phyloP scores from a whole-genome alignment of 2,329 filamentous ascomycete genomes.

The Venturia nashicola region DNA sequence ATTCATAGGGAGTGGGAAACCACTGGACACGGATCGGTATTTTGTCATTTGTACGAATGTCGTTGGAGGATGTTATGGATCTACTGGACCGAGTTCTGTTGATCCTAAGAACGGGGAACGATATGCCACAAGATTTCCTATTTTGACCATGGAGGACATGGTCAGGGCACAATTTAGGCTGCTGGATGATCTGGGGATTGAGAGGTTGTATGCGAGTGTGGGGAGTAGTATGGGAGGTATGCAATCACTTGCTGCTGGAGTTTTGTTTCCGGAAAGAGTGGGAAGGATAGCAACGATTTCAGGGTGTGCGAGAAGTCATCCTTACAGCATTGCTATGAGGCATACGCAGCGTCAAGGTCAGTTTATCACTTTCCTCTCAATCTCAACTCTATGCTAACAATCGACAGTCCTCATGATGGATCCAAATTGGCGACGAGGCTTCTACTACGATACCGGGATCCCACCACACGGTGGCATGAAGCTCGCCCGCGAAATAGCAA shows the following conservation, averaged over 20 bases:
- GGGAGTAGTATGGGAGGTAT: slow-evolving; percentile 98
- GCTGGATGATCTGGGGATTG: slow-evolving; percentile 64
- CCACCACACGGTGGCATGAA: slow-evolving; percentile 97
- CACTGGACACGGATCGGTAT: slow-evolving; percentile 83
- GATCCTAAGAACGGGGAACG: slow-evolving; percentile 79
- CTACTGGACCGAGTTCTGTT: slow-evolving; percentile 76
- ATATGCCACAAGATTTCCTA: slow-evolving; percentile 91
- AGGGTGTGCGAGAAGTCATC: slow-evolving; percentile 86
- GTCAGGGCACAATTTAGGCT: slow-evolving; percentile 88
- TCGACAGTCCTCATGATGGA: slow-evolving; percentile 86
- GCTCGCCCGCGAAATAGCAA: slow-evolving; percentile 90
- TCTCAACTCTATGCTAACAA: not conserved
- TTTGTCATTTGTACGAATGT: slow-evolving; percentile 95
- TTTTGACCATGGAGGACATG: slow-evolving; percentile 95
- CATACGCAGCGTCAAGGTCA: slow-evolving; percentile 79
- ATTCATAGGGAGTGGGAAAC: slow-evolving; percentile 81
- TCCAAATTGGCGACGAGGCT: slow-evolving; percentile 88
- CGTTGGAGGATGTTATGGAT: slow-evolving; percentile 89
- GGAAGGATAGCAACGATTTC: slow-evolving; percentile 77
- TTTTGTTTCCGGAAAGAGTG: slow-evolving; percentile 71
- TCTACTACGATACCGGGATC: slow-evolving; percentile 74
- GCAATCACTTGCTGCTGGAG: slow-evolving; percentile 83
- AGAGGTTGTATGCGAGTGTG: slow-evolving; percentile 78
- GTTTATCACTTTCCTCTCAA: slow-evolving; percentile 9
- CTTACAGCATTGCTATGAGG: slow-evolving; percentile 97